A percentile compares a stretch with the other conserved stretches of the same genome.
Conservation (phyloP, 2,329 filamentous ascomycete species). For the Curvularia lunata region DNA sequence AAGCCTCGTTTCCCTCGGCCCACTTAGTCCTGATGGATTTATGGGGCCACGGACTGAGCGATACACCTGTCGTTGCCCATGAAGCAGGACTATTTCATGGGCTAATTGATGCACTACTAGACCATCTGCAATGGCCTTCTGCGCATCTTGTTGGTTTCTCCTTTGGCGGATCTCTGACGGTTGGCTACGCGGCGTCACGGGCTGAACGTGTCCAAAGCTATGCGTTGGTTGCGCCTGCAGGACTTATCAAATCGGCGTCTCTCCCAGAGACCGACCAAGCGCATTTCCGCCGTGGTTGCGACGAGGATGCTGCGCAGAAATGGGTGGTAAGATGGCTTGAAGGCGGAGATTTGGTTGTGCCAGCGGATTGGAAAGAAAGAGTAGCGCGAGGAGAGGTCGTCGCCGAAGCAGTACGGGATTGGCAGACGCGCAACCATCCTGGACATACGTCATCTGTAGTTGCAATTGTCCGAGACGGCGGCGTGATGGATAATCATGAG, state of each 20-base stretch:
- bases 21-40: conserved; percentile 57
- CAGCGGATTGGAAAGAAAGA: conserved; percentile 54
- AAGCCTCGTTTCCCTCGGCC: conserved; percentile 43
- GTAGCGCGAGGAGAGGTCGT: conserved; percentile 54
- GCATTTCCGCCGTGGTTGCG: conserved; percentile 30
- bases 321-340: conserved; percentile 54
- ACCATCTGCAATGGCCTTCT: conserved; percentile 50
- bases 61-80: conserved; percentile 56
- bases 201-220: conserved; percentile 44
- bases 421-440: conserved; percentile 56
- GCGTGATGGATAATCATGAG: conserved; percentile 50
- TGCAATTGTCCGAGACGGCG: conserved; percentile 56
- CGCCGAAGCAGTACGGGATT: conserved; percentile 56
- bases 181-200: conserved; percentile 48
- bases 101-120: conserved; percentile 51
- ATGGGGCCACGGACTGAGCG: conserved; percentile 62
- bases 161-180: conserved; percentile 55
- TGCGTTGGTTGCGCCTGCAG: conserved; percentile 57
- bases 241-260: conserved; percentile 43
- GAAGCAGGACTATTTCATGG: conserved; percentile 52
- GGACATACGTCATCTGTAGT: conserved; percentile 57
- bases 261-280: conserved; percentile 38
- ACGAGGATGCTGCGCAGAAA: conserved; percentile 43
- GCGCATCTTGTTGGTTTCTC: conserved; percentile 59
- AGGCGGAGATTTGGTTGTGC: conserved; percentile 53